These are phyloP conservation scores for Xylaria sp. DNA, from an alignment of 2,329 filamentous ascomycete species.

Conservation along the genomic window DNA sequence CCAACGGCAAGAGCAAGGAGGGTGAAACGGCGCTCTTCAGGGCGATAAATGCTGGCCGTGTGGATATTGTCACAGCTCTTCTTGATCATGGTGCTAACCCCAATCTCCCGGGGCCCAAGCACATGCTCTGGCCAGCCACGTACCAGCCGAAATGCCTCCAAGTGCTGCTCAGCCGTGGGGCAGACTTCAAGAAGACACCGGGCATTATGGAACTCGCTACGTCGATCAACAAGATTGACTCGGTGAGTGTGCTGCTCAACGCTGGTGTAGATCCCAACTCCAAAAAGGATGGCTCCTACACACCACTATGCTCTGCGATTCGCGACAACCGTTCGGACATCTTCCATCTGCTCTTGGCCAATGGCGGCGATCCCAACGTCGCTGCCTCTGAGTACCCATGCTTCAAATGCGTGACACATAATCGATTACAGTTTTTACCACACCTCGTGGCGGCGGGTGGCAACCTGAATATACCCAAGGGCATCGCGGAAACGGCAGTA, in stretches of 20 bases:
- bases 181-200: slow-evolving; percentile 68
- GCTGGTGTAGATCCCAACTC: slow-evolving; percentile 68
- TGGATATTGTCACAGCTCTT: slow-evolving; percentile 62
- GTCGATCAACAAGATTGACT: slow-evolving; percentile 71
- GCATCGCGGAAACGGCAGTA: slow-evolving; percentile 73
- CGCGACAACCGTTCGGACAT: slow-evolving; percentile 72
- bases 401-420: slow-evolving; percentile 75
- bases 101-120: slow-evolving; percentile 75
- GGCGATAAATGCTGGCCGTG: slow-evolving; percentile 65
- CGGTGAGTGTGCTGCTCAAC: slow-evolving; percentile 66
- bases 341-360: slow-evolving; percentile 65
- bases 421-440: slow-evolving; percentile 69
- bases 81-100: slow-evolving; percentile 71
- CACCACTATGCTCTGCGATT: slow-evolving; percentile 74
- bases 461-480: slow-evolving; percentile 68
- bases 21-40: slow-evolving; percentile 73
- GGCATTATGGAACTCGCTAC: slow-evolving; percentile 73
- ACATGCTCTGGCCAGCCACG: slow-evolving; percentile 73
- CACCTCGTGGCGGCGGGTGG: slow-evolving; percentile 68
- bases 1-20: slow-evolving; percentile 67
- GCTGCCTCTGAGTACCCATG: slow-evolving; percentile 71
- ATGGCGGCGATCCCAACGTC: slow-evolving; percentile 72
- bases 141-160: slow-evolving; percentile 67
- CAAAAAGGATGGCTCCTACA: slow-evolving; percentile 74
- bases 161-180: slow-evolving; percentile 67